Base-by-base conservation (phyloP, 192 early-diverging fungal species). In the Backusella liffmaniae region DNA sequence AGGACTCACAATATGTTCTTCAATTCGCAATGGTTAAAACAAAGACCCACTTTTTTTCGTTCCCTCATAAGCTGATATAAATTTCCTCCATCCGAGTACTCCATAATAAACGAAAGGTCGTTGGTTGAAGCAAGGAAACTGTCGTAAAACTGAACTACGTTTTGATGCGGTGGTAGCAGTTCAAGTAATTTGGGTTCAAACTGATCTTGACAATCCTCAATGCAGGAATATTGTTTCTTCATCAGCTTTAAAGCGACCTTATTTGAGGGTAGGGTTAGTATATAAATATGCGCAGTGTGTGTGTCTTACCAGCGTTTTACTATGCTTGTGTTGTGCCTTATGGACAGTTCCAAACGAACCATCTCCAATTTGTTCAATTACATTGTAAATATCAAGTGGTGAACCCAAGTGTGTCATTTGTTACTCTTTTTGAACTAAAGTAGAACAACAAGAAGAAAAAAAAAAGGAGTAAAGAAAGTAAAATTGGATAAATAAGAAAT, bases 71-170 rank as follows among this genome's bases (percentile, higher is more conserved):
- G 80, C 83, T 99, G 96, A 78, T 97, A 97, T 41, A 99, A 83
- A 82, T 98, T 97, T 30, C 93, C 95, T 9, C 76, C 73, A 68
- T 99, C 96, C 92, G 96, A 95, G 73, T 90, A 94, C 79, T 99
- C 97, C 81, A 99, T 97, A 2, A 99, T 95, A 82, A 99, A 95
- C 74, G 90, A 90, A 6, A 96, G 90, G 76, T 95, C 93, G 79
- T 91, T 90, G 51, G 91, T 73, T 13, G 72, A 81, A 35, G 89
- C 85, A 21, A 96, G 88, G 73, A 97, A 91, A 46, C 94, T 94
- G 46, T 98, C 96, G 44, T 89, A 86, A 16, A 98, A 85, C 16
- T 85, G 84, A 66, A 99, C 89, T 70, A 99, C 92, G 80, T 97
- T 94, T 3, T 88, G 87, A 75, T 98, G 95, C 76, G 89, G 85